phyloP scores from a whole-genome alignment of 1,284 basidiomycete species.

The Irpex lacteus region DNA sequence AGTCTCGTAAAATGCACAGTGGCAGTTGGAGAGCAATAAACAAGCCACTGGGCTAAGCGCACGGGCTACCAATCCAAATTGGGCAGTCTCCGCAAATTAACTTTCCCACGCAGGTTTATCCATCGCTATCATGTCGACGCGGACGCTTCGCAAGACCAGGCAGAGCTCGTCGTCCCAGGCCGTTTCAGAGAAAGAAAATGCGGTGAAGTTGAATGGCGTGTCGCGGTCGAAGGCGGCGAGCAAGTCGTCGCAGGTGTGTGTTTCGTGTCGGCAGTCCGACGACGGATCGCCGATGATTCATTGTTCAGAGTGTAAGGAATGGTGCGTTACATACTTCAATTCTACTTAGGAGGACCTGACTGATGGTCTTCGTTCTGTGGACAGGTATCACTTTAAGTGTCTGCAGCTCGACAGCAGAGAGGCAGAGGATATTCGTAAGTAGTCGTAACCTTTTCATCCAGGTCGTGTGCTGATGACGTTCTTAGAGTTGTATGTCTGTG shows the following conservation, averaged over 20 bases:
- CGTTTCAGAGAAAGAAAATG: slow-evolving; percentile 13
- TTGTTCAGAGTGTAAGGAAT: slow-evolving; percentile 70
- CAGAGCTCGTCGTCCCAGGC: slow-evolving; percentile 6
- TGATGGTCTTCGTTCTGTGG: slow-evolving; percentile 7
- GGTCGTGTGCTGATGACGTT: neutral
- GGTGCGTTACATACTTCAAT: slow-evolving; percentile 44
- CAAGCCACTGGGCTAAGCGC: neutral
- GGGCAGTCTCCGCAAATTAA: neutral
- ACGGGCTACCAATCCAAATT: neutral
- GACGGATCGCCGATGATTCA: slow-evolving; percentile 81
- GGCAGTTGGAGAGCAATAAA: neutral
- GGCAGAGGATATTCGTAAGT: slow-evolving; percentile 76
- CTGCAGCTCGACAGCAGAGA: slow-evolving; percentile 55
- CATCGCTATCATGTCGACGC: slow-evolving; percentile 8
- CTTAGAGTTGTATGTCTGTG: slow-evolving; percentile 69
- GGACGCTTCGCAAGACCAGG: slow-evolving; percentile 4
- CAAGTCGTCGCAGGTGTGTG: slow-evolving; percentile 38
- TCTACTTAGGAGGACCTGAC: neutral
- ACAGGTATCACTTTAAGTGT: slow-evolving; percentile 77
- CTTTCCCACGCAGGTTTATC: slow-evolving; percentile 10
- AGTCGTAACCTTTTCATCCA: slow-evolving; percentile 2
- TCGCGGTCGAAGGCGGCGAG: slow-evolving; percentile 15
- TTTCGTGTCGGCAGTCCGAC: slow-evolving; percentile 61
- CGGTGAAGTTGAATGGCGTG: slow-evolving; percentile 10
- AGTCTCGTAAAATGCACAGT: too few species aligned